Evolutionary conservation across 345 rosid species (phyloP), one percentile per base, ranked within the genome.

Genomic region (Reutealis trisperma): DNA sequence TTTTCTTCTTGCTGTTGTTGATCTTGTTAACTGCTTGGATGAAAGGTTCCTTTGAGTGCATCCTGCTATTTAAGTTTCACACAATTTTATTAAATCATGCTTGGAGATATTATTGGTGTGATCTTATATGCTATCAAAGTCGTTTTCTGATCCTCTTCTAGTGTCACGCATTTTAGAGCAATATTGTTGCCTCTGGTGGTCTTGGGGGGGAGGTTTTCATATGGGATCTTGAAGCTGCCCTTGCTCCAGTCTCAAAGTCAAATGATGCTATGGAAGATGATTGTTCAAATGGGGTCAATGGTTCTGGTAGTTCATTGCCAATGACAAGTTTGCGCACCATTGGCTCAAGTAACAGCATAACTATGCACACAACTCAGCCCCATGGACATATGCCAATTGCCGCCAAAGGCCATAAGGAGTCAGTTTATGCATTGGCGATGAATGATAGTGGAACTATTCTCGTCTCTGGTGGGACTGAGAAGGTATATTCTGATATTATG

Each of bases 181-280:
- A 91, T 88, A 81, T 96, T 81, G 91, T 96, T 92, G 98, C 97
- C 81, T 96, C 99, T 79, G 95, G 97, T 85, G 99, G 97, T 85
- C 99, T 96, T 90, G 99, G 98, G 57, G 97, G 98, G 87, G 99
- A 96, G 88, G 99, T 96, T 83, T 94, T 91, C 77, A 82, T 96
- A 84, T 96, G 99, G 99, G 98, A 96, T 81, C 84, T 96, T n/a
- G 99, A 96, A 86, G 96, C 97, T 71, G 97, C 93, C 27, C 85
- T 91, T 70, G 75, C 91, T 72, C 97, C 97, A 55, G 80, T 89
- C 69, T 87, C 94, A 57, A 96, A 91, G 82, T 82, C 98, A 34
- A 83, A 84, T 80, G 98, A 91, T 80, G 65, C 83, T 13, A 84
- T 70, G 84, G 98, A 96, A 83, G 97, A 91, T 66, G 97, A 90